Percentiles rank a stretch among this genome's conserved stretches.
These are phyloP conservation scores for Pythium sp. DNA, from an alignment of 352 stramenopile species.

Conservation along the genomic window DNA sequence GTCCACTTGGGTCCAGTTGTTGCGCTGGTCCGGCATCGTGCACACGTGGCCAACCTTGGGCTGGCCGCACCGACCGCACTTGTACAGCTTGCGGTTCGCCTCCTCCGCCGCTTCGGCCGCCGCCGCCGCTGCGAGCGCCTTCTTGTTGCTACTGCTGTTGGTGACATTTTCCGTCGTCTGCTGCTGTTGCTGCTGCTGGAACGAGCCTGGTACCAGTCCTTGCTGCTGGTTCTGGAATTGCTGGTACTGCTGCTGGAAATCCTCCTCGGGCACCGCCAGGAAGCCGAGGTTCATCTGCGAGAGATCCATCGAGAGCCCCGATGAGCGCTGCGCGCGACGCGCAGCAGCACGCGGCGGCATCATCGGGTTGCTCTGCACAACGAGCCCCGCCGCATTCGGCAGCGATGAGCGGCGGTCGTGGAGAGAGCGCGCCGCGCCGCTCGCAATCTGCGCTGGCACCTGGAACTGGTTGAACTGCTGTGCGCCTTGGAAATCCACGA, in stretches of 20 bases:
- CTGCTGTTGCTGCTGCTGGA: background rate
- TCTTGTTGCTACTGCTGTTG: conserved; percentile 29
- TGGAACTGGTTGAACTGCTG: conserved; percentile 35
- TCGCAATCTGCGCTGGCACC: conserved; percentile 53
- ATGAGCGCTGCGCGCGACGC: conserved; percentile 46
- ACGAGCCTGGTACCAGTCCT: conserved; percentile 15
- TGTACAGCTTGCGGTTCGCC: conserved; percentile 78
- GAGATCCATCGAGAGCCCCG: conserved; percentile 81
- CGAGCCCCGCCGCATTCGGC: conserved; percentile 16
- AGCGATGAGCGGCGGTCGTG: conserved; percentile 53
- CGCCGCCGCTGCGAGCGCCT: conserved; percentile 3
- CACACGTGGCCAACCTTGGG: conserved; percentile 86
- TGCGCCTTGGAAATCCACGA: conserved; percentile 1
- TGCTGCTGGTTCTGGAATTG: conserved; percentile 15
- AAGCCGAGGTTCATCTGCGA: conserved; percentile 79
- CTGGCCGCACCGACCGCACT: conserved; percentile 81
- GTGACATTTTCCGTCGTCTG: conserved; percentile 20
- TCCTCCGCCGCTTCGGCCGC: conserved; percentile 25
- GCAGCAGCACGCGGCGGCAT: conserved; percentile 18
- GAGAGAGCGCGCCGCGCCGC: conserved; percentile 51
- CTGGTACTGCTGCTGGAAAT: conserved; percentile 42
- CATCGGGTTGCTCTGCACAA: background rate
- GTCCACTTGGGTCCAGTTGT: conserved; percentile 84
- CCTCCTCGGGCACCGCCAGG: conserved; percentile 58
- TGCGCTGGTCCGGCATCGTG: conserved; percentile 82